A percentile compares a stretch with the other conserved stretches of the same genome.
These are phyloP conservation scores for Tillandsia leiboldiana DNA, from an alignment of 176 grass and related monocot genomes.

Conservation along the genomic window DNA sequence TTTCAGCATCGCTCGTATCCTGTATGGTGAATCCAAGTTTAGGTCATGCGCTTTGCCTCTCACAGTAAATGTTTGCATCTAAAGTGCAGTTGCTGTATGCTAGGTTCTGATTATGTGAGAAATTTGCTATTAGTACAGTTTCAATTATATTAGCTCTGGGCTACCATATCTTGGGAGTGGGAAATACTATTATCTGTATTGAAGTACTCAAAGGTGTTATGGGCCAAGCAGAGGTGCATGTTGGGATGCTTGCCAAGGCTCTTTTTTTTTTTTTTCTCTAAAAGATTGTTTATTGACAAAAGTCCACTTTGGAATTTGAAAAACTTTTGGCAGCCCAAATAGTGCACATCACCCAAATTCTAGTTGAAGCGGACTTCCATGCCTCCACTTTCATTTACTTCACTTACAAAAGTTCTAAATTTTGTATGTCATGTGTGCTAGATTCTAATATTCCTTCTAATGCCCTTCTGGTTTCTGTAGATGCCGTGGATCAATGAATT, in stretches of 20 bases:
- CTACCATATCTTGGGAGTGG: neutral
- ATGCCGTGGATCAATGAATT: conserved; percentile 98
- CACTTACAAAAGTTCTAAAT: neutral
- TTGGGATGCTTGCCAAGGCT: too few relatives aligned
- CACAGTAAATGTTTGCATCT: neutral
- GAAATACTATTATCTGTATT: neutral
- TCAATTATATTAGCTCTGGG: neutral
- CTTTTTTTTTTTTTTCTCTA: too few relatives aligned
- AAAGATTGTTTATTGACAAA: too few relatives aligned
- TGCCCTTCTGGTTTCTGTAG: conserved; percentile 37
- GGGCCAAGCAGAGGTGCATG: too few relatives aligned
- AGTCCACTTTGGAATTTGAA: too few relatives aligned
- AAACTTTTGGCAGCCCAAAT: too few relatives aligned
- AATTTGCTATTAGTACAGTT: neutral
- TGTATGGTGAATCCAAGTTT: neutral
- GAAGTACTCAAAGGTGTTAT: too few relatives aligned
- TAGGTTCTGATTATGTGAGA: neutral
- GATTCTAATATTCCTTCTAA: conserved; percentile 10
- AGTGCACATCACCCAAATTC: too few relatives aligned
- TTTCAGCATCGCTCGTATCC: neutral
- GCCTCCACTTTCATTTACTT: neutral
- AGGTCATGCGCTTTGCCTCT: neutral
- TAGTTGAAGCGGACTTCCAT: too few relatives aligned
- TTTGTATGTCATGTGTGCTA: conserved; percentile 16
- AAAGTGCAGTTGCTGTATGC: neutral